phyloP scores from a whole-genome alignment of 495 filamentous ascomycete species.

The Penicillium parvum region DNA sequence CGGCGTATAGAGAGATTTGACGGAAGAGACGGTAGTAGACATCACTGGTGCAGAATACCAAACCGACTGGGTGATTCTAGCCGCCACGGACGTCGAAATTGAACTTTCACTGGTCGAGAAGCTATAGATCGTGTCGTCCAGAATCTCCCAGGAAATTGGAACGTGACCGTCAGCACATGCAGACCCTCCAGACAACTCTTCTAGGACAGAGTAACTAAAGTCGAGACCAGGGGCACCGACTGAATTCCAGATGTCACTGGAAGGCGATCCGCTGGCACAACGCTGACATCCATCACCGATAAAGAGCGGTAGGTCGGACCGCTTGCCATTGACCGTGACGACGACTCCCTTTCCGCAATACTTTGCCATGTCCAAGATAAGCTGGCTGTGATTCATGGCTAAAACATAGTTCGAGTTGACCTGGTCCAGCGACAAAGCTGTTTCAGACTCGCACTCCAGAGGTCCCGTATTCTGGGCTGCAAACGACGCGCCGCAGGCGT shows the following conservation, averaged over 20 bases:
- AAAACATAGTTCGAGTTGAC: slow-evolving; percentile 15
- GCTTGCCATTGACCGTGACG: slow-evolving; percentile 12
- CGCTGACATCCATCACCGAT: slow-evolving; percentile 15
- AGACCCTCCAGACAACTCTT: slow-evolving; percentile 7
- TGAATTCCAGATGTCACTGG: slow-evolving; percentile 9
- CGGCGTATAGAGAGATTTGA: too few species aligned
- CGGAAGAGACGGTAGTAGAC: too few species aligned
- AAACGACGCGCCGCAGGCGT: slow-evolving; percentile 13
- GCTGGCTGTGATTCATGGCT: slow-evolving; percentile 13
- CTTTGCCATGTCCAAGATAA: slow-evolving; percentile 3
- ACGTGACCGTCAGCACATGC: slow-evolving; percentile 11
- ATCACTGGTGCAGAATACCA: too few species aligned
- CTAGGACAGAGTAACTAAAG: slow-evolving; percentile 13
- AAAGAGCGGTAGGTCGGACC: slow-evolving; percentile 11
- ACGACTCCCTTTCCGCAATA: slow-evolving; percentile 18
- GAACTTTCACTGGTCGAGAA: too few species aligned
- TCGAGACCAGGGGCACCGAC: slow-evolving; percentile 10
- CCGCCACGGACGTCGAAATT: too few species aligned
- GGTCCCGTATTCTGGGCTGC: slow-evolving; percentile 7
- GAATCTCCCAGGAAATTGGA: slow-evolving; percentile 13
- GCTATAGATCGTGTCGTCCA: slow-evolving; percentile 12
- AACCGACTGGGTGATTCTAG: too few species aligned
- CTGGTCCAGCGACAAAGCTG: slow-evolving; percentile 8
- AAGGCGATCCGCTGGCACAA: slow-evolving; percentile 6
- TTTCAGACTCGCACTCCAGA: slow-evolving; percentile 10